Base-by-base conservation (phyloP, 2,329 filamentous ascomycete species). In the Fusarium sp. region DNA sequence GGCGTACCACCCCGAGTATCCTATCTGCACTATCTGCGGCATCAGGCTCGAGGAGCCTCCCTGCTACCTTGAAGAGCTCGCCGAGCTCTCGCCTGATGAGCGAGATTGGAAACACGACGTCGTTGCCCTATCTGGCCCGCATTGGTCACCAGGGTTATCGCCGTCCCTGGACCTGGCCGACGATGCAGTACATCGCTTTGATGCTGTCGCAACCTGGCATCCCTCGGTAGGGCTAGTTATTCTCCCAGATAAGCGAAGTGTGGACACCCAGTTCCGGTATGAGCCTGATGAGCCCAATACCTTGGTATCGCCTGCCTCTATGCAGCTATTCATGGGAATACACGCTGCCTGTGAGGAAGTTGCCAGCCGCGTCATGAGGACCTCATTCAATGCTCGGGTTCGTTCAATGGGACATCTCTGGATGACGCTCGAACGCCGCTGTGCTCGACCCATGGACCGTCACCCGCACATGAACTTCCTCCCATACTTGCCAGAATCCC, bases 341-440 rank as follows among this genome's bases (percentile, higher is more conserved):
- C 66, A 71, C 14, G 11, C 22, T 33, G 25, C 62, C 9, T 70
- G 69, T 27, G 35, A 66, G 17, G 17, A 54, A 1, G 17, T 71
- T 0, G 45, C 57, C 2, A 30, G 62, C 17, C 69, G 66, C n/a
- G 57, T 45, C 1, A 54, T 70, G 12, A n/a, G 9, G 4, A 22
- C 2, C 0, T 45, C 50, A 3, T 14, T n/a, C 1, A 52, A 35
- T 6, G 17, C 52, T 17, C 38, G 8, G 8, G 3, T 63, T 12
- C 12, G 35, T 6, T 40, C 58, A 8, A 6, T 17, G 2, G 25
- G 35, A 3, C 57, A 70, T 0, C 63, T 71, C 1, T 71, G 67
- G 69, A 20, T 66, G 0, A 63, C 57, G 2, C 11, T 71, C 6
- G 67, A 63, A 30, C 69, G 50, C 12, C 62, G 69, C 8, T 61